Percentiles rank a stretch among this genome's conserved stretches.
Evolutionary conservation across 306 rosid species (phyloP).

Genomic region (Vigna reflexopilosa): DNA sequence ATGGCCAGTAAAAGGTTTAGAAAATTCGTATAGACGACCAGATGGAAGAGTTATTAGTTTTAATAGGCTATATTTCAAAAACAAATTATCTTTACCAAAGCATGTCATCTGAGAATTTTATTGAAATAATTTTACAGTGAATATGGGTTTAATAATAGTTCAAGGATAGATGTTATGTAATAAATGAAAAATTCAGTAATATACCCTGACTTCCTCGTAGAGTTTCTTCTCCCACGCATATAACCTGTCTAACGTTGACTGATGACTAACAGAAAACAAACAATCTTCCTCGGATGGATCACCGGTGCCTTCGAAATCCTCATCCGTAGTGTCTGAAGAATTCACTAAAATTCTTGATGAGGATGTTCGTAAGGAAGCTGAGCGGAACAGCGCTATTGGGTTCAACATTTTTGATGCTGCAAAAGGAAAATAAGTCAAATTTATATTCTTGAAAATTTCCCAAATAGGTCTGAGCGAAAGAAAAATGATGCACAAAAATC

Average conservation of each 20-base stretch:
- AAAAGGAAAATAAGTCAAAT: constrained; percentile 35
- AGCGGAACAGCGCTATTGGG: constrained; percentile 87
- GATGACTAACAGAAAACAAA: constrained; percentile 73
- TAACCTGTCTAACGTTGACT: constrained; percentile 80
- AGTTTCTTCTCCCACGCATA: constrained; percentile 98
- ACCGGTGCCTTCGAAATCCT: constrained; percentile 51
- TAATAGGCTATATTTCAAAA: not conserved
- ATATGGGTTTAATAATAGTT: not conserved
- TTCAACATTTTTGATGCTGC: constrained; percentile 88
- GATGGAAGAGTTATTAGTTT: not conserved
- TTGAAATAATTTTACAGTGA: not conserved
- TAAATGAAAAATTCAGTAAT: not conserved
- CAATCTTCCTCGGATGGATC: constrained; percentile 66
- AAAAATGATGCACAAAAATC: not conserved
- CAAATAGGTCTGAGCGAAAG: constrained; percentile 10
- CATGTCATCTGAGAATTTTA: constrained; percentile 16
- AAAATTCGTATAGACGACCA: not conserved
- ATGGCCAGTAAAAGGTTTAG: not conserved
- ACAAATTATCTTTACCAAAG: not conserved
- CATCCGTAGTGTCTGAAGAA: constrained; percentile 61
- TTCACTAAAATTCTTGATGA: constrained; percentile 65
- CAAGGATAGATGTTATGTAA: constrained; percentile 14
- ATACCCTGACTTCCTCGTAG: constrained; percentile 88
- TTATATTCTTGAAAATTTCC: constrained; percentile 32
- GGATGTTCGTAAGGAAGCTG: constrained; percentile 78